Evolutionary conservation across 768 basidiomycete genomes (phyloP).

Genomic region (Termitomyces sp.): DNA sequence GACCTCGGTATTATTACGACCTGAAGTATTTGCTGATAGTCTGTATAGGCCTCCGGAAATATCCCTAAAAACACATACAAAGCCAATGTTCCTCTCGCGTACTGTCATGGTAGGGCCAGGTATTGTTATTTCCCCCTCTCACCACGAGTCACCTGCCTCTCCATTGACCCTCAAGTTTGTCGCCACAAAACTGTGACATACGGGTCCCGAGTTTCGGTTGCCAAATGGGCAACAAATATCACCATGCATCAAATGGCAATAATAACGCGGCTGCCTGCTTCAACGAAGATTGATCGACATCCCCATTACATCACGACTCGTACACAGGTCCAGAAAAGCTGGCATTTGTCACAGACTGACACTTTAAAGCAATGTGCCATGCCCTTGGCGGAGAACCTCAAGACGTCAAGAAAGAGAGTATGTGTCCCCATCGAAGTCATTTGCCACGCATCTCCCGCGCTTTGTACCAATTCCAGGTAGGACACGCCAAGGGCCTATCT

Average conservation of each 20-base stretch:
- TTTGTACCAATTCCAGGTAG: not conserved
- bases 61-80: not conserved
- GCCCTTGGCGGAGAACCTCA: not conserved
- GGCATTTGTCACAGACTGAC: not conserved
- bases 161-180: not conserved
- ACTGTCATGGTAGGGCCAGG: not conserved
- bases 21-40: not conserved
- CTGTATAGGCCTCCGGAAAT: not conserved
- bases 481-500: not conserved
- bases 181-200: not conserved
- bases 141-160: not conserved
- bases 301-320: not conserved
- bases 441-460: not conserved
- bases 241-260: conserved; percentile 8
- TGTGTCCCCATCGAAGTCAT: not conserved
- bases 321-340: not conserved
- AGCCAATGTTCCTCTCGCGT: not conserved
- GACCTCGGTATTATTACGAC: not conserved
- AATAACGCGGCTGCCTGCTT: conserved; percentile 2
- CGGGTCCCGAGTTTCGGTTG: conserved; percentile 1
- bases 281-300: not conserved
- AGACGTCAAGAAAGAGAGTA: not conserved
- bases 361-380: not conserved
- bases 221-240: not conserved
- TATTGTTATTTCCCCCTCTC: not conserved